A percentile compares a stretch with the other conserved stretches of the same genome.
Evolutionary conservation across 495 filamentous ascomycete genomes (phyloP).

Genomic region (Talaromyces liani): DNA sequence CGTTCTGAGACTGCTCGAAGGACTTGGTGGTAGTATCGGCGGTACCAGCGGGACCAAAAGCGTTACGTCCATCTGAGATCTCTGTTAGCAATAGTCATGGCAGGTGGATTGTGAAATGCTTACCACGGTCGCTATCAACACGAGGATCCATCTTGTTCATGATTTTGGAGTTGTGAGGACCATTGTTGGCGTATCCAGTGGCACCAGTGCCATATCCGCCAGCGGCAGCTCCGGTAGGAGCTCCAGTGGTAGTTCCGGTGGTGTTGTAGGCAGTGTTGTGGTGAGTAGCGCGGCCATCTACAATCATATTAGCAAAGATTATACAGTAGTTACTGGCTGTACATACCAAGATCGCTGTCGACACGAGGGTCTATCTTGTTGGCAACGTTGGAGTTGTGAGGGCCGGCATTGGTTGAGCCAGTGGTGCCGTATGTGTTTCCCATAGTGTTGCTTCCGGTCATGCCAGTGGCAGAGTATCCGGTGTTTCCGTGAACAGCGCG

Average conservation of each 20-base stretch:
- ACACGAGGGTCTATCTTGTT: constrained; percentile 47
- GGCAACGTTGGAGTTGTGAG: constrained; percentile 29
- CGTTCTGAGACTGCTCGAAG: constrained; percentile 3
- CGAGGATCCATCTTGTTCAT: constrained; percentile 40
- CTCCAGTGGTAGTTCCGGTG: too few relatives aligned
- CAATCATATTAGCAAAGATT: not conserved
- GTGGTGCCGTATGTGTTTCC: not conserved
- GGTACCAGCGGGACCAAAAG: not conserved
- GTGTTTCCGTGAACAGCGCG: not conserved
- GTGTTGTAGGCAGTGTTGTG: not conserved
- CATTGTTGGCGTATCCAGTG: constrained; percentile 9
- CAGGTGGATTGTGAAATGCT: not conserved
- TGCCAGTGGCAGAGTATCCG: not conserved
- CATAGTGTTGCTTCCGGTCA: not conserved
- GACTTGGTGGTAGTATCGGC: constrained; percentile 1
- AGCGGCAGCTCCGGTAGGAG: not conserved
- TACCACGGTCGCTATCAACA: constrained; percentile 31
- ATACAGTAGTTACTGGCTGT: not conserved
- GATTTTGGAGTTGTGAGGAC: constrained; percentile 27
- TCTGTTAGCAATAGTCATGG: not conserved
- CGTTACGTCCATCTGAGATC: not conserved
- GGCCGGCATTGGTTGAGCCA: constrained; percentile 17
- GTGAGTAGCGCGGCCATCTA: not conserved
- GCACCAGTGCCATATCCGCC: not conserved
- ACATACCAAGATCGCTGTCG: constrained; percentile 31